Conservation (phyloP, 768 basidiomycete genomes). For the Saitozyma podzolica region DNA sequence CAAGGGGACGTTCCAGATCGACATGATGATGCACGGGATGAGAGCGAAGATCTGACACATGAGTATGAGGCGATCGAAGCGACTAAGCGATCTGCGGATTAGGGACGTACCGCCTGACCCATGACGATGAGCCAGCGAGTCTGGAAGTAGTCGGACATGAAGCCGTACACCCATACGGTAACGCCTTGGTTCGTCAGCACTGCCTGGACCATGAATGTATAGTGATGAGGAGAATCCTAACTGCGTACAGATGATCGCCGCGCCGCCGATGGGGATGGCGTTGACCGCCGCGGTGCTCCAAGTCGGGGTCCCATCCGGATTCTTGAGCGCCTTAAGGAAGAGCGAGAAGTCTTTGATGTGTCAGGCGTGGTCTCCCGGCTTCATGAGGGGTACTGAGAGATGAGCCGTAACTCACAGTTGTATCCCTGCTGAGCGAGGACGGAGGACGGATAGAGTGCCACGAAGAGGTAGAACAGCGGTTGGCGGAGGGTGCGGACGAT, state of each 20-base stretch:
- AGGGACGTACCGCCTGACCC: slow-evolving; percentile 20
- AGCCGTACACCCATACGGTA: slow-evolving; percentile 40
- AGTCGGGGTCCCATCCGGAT: slow-evolving; percentile 10
- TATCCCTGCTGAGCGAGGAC: slow-evolving; percentile 39
- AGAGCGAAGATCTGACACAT: slow-evolving; percentile 22
- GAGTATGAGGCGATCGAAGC: not conserved
- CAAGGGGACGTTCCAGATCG: slow-evolving; percentile 42
- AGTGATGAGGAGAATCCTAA: no score
- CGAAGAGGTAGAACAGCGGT: slow-evolving; percentile 42
- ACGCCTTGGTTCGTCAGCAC: slow-evolving; percentile 19
- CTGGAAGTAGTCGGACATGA: slow-evolving; percentile 38
- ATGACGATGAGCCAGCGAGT: slow-evolving; percentile 41
- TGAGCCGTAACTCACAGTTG: slow-evolving; percentile 19
- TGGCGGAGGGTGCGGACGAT: slow-evolving; percentile 31
- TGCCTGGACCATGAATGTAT: no score
- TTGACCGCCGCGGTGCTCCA: slow-evolving; percentile 18
- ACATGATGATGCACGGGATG: slow-evolving; percentile 44
- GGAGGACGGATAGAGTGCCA: slow-evolving; percentile 33
- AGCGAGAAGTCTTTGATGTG: slow-evolving; percentile 35
- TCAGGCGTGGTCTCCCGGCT: not conserved
- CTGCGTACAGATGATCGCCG: not conserved
- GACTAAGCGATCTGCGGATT: not conserved
- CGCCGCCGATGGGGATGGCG: slow-evolving; percentile 16
- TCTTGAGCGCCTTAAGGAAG: slow-evolving; percentile 38
- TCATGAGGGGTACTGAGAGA: not conserved